A percentile compares a stretch with the other conserved stretches of the same genome.
Conservation (phyloP, 2,329 filamentous ascomycete species). For the Talaromyces marneffei region DNA sequence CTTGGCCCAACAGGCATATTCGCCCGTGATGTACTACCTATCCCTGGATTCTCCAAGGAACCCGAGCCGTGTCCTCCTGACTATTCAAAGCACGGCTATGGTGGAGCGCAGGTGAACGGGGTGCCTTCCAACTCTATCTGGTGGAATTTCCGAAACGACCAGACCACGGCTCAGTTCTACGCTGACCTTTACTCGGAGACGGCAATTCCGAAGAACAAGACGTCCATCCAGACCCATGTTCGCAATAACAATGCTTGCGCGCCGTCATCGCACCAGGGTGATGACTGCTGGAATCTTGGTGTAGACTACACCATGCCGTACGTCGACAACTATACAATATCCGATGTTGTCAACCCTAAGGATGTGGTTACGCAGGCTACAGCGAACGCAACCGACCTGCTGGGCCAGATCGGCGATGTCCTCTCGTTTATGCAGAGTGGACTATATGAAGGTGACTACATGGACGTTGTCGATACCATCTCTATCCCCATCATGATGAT, state of each 20-base stretch:
- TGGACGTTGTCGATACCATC: slow-evolving; percentile 3
- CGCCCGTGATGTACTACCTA: neutral
- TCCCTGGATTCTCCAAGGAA: neutral
- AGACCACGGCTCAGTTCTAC: neutral
- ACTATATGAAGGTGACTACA: neutral
- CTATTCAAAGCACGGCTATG: neutral
- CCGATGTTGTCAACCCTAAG: neutral
- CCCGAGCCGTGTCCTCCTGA: neutral
- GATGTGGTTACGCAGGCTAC: neutral
- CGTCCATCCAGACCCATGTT: neutral
- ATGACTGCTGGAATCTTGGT: neutral
- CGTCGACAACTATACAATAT: neutral
- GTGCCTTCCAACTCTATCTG: neutral
- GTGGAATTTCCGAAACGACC: neutral
- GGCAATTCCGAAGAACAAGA: neutral
- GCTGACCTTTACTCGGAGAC: neutral
- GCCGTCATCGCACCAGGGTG: neutral
- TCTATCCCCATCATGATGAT: slow-evolving; percentile 7
- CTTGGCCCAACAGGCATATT: neutral
- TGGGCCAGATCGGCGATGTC: neutral
- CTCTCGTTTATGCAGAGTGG: neutral
- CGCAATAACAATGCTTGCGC: neutral
- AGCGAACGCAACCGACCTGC: neutral
- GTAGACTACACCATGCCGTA: neutral
- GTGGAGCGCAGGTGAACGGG: neutral